These are phyloP conservation scores for Termitomyces sp. DNA, from an alignment of 768 basidiomycete species.

Conservation along the genomic window DNA sequence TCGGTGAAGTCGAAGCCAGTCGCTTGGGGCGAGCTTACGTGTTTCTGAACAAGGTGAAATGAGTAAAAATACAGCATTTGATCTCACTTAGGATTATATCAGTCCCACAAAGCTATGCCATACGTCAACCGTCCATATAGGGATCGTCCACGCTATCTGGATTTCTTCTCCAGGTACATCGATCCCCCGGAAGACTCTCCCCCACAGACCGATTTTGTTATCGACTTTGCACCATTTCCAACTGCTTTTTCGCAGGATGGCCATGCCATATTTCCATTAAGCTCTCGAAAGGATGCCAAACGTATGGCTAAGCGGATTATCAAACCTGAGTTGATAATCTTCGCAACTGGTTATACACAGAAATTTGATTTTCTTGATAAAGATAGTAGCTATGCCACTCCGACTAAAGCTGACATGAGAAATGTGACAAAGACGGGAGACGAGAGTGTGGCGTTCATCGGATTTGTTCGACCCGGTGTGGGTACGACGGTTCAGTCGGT, in stretches of 20 bases:
- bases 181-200: slow-evolving; percentile 48
- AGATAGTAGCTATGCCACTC: slow-evolving; percentile 31
- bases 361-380: slow-evolving; percentile 35
- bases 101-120: slow-evolving; percentile 54
- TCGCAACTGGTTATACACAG: slow-evolving; percentile 44
- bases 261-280: slow-evolving; percentile 37
- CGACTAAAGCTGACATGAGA: slow-evolving; percentile 36
- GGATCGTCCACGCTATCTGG: slow-evolving; percentile 34
- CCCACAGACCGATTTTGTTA: slow-evolving; percentile 34
- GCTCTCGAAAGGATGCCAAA: slow-evolving; percentile 35
- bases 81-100: not conserved
- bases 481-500: slow-evolving; percentile 22
- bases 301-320: slow-evolving; percentile 33
- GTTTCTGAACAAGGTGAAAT: slow-evolving; percentile 50
- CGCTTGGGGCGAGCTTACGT: slow-evolving; percentile 57
- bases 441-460: slow-evolving; percentile 46
- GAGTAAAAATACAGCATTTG: not conserved
- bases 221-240: slow-evolving; percentile 57
- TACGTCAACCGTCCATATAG: slow-evolving; percentile 56
- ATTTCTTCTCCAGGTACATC: slow-evolving; percentile 47
- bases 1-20: slow-evolving; percentile 47
- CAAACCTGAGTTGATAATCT: slow-evolving; percentile 42
- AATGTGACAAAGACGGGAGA: slow-evolving; percentile 38
- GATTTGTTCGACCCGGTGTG: slow-evolving; percentile 53
- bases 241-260: slow-evolving; percentile 35